These are phyloP conservation scores for Talaromyces nanjingensis DNA, from an alignment of 495 filamentous ascomycete species.

Conservation along the genomic window DNA sequence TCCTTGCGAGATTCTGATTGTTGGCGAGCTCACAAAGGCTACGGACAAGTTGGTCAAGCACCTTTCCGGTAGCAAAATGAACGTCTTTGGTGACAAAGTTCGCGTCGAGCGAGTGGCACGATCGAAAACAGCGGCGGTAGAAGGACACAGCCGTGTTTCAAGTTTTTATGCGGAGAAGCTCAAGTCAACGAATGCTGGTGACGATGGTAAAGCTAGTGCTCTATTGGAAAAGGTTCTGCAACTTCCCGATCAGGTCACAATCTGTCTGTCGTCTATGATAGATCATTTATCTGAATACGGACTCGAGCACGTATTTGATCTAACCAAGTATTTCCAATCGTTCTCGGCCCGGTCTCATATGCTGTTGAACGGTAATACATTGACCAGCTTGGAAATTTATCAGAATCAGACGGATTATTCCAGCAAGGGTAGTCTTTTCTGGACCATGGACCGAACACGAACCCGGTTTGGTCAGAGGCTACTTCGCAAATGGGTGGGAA, in stretches of 20 bases:
- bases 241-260: conserved; percentile 76
- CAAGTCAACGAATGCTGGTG: conserved; percentile 46
- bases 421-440: conserved; percentile 85
- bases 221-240: conserved; percentile 82
- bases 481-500: conserved; percentile 90
- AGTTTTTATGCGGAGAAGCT: conserved; percentile 91
- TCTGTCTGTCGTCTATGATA: conserved; percentile 96
- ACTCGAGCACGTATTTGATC: conserved; percentile 89
- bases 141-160: conserved; percentile 82
- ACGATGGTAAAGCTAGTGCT: conserved; percentile 42
- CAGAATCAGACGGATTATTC: conserved; percentile 87
- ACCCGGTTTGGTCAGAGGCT: conserved; percentile 86
- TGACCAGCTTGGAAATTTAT: conserved; percentile 93
- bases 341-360: conserved; percentile 94
- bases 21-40: conserved; percentile 84
- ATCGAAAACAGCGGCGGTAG: conserved; percentile 73
- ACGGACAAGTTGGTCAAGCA: conserved; percentile 91
- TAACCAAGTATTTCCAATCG: conserved; percentile 96
- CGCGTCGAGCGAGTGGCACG: conserved; percentile 74
- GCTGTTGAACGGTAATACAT: conserved; percentile 91
- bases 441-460: conserved; percentile 87
- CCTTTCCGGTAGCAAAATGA: conserved; percentile 79
- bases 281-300: conserved; percentile 89
- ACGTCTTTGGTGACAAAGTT: conserved; percentile 86
- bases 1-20: conserved; percentile 93